Evolutionary conservation across 2,329 filamentous ascomycete genomes (phyloP).

Genomic region (Fusarium sp.): DNA sequence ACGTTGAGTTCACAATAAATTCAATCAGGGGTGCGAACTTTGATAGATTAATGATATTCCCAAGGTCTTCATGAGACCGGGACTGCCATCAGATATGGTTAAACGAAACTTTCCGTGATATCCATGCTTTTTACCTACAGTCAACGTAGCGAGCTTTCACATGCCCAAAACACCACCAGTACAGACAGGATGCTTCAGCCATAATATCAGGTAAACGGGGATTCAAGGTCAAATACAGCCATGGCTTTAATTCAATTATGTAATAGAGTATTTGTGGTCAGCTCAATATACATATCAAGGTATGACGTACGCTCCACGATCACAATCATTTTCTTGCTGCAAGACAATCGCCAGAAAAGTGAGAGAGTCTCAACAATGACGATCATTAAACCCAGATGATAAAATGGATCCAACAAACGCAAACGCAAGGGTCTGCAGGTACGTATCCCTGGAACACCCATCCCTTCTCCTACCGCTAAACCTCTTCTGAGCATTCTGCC

Average conservation of each 20-base stretch:
- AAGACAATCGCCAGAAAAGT: constrained; percentile 10
- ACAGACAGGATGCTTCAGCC: neutral
- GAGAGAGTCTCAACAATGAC: constrained; percentile 18
- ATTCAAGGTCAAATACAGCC: neutral
- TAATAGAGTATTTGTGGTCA: no score
- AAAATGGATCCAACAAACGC: constrained; percentile 21
- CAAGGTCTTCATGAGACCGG: neutral
- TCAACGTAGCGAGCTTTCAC: neutral
- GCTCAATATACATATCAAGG: no score
- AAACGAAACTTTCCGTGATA: neutral
- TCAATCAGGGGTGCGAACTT: neutral
- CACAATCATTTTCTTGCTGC: neutral
- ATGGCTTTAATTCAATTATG: neutral
- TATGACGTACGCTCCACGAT: constrained; percentile 25
- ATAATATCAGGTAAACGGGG: neutral
- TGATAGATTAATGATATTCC: neutral
- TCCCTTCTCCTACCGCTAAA: neutral
- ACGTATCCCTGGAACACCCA: constrained; percentile 5
- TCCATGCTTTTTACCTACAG: no score
- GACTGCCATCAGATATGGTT: neutral
- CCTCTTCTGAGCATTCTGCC: constrained; percentile 34
- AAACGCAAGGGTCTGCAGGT: constrained; percentile 16
- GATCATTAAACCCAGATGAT: constrained; percentile 24
- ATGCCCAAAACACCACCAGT: neutral
- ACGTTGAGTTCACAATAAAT: neutral